phyloP scores from a whole-genome alignment of 352 stramenopile genomes.

The Phytophthora tubulina region DNA sequence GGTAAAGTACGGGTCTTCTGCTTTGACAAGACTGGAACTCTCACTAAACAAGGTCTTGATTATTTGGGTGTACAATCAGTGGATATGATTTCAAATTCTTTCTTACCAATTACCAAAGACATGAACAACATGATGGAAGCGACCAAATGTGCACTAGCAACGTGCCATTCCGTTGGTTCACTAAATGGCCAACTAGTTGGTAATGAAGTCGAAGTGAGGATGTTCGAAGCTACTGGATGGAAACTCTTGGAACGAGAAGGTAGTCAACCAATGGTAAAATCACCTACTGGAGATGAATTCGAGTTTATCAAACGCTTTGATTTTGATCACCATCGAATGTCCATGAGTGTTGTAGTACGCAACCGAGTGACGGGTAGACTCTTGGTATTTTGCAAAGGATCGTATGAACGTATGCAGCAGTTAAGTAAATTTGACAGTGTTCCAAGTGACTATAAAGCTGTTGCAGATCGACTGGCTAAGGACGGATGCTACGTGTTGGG shows the following conservation, averaged over 20 bases:
- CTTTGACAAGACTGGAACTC: slow-evolving; percentile 91
- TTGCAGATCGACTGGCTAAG: slow-evolving; percentile 47
- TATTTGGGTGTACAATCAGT: slow-evolving; percentile 55
- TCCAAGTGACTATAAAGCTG: slow-evolving; percentile 62
- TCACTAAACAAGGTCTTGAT: slow-evolving; percentile 86
- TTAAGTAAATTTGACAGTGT: slow-evolving; percentile 53
- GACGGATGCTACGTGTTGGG: slow-evolving; percentile 85
- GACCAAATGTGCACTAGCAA: slow-evolving; percentile 54
- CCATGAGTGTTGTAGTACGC: slow-evolving; percentile 83
- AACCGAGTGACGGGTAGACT: slow-evolving; percentile 41
- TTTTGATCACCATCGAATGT: slow-evolving; percentile 88
- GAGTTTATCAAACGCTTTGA: slow-evolving; percentile 85
- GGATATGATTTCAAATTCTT: slow-evolving; percentile 17
- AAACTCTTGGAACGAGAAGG: slow-evolving; percentile 42
- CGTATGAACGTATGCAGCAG: slow-evolving; percentile 77
- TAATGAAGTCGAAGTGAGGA: slow-evolving; percentile 81
- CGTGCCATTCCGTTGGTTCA: slow-evolving; percentile 73
- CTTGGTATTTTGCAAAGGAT: slow-evolving; percentile 84
- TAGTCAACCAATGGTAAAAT: slow-evolving; percentile 26
- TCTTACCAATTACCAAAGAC: slow-evolving; percentile 34
- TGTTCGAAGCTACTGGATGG: slow-evolving; percentile 69
- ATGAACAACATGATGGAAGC: slow-evolving; percentile 6
- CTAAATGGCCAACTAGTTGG: slow-evolving; percentile 66
- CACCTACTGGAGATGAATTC: slow-evolving; percentile 38
- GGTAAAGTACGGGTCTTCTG: slow-evolving; percentile 87